These are phyloP conservation scores for Butyriboletus pseudospeciosus DNA, from an alignment of 1,284 basidiomycete species.

Conservation along the genomic window DNA sequence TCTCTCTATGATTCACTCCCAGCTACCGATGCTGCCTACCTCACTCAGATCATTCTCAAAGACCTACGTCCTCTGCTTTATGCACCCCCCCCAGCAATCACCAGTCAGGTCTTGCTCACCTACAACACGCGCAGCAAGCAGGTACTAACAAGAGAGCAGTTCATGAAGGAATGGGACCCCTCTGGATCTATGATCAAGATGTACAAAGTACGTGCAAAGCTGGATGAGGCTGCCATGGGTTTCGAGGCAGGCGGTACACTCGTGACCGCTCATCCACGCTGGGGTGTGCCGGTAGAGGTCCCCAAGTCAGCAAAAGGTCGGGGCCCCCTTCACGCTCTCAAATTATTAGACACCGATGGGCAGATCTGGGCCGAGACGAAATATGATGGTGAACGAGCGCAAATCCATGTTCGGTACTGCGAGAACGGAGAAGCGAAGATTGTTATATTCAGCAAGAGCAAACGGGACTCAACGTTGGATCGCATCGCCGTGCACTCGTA, in stretches of 20 bases:
- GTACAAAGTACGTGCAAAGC: conserved; percentile 51
- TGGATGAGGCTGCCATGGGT: conserved; percentile 56
- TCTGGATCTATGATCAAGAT: conserved; percentile 50
- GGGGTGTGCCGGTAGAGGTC: conserved; percentile 59
- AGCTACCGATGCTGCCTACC: conserved; percentile 57
- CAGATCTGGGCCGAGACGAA: conserved; percentile 81
- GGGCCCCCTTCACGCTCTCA: conserved; percentile 53
- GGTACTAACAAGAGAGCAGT: conserved; percentile 56
- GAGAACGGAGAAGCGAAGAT: conserved; percentile 44
- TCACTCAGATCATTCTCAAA: conserved; percentile 81
- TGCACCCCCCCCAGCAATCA: conserved; percentile 47
- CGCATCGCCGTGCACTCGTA: conserved; percentile 64
- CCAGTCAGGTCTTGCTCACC: conserved; percentile 45
- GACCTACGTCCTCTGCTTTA: conserved; percentile 76
- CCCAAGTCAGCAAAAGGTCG: conserved; percentile 77
- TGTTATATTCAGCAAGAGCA: conserved; percentile 81
- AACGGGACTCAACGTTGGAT: conserved; percentile 73
- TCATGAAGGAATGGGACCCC: conserved; percentile 71
- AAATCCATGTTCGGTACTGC: conserved; percentile 70
- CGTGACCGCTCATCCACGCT: conserved; percentile 20
- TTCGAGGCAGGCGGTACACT: conserved; percentile 40
- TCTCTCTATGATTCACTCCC: conserved; percentile 53
- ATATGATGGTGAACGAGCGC: conserved; percentile 86
- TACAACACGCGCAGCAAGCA: conserved; percentile 55
- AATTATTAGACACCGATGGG: conserved; percentile 41